Evolutionary conservation across 75 land plant species (phyloP).

Genomic region (Gnetum montanum): DNA sequence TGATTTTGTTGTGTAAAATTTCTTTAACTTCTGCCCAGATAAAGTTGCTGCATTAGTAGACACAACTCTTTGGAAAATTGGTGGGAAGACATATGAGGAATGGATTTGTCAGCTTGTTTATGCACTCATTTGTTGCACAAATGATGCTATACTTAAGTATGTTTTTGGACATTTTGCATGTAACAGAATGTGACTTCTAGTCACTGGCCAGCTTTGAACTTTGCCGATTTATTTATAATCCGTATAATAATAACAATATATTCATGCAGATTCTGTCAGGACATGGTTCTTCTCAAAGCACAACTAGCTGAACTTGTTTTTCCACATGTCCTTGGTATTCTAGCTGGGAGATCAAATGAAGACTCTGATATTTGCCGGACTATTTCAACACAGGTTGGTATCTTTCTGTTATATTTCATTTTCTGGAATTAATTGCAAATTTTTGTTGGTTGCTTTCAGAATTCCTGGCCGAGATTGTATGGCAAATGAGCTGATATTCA

Average conservation of each 20-base stretch:
- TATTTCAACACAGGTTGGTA: slow-evolving; percentile 60
- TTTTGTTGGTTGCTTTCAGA: too few relatives aligned
- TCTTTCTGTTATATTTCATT: too few relatives aligned
- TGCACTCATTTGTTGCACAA: slow-evolving; percentile 42
- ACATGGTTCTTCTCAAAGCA: slow-evolving; percentile 55
- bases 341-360: slow-evolving; percentile 36
- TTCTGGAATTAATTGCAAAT: too few relatives aligned
- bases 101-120: slow-evolving; percentile 37
- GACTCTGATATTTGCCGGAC: slow-evolving; percentile 30
- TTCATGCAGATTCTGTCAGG: slow-evolving; percentile 87
- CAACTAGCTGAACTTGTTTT: slow-evolving; percentile 79
- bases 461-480: too few relatives aligned
- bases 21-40: background rate
- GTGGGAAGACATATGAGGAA: slow-evolving; percentile 3
- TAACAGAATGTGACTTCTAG: too few relatives aligned
- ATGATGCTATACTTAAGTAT: slow-evolving; percentile 68
- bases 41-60: slow-evolving; percentile 4
- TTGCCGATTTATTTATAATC: too few relatives aligned
- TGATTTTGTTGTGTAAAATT: background rate
- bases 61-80: slow-evolving; percentile 1
- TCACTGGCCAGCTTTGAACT: too few relatives aligned
- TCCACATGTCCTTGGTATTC: slow-evolving; percentile 48
- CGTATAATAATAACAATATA: too few relatives aligned
- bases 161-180: background rate
- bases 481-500: too few relatives aligned